phyloP scores from a whole-genome alignment of 176 grass and related monocot genomes.

The bread wheat (Triticum aestivum) region DNA sequence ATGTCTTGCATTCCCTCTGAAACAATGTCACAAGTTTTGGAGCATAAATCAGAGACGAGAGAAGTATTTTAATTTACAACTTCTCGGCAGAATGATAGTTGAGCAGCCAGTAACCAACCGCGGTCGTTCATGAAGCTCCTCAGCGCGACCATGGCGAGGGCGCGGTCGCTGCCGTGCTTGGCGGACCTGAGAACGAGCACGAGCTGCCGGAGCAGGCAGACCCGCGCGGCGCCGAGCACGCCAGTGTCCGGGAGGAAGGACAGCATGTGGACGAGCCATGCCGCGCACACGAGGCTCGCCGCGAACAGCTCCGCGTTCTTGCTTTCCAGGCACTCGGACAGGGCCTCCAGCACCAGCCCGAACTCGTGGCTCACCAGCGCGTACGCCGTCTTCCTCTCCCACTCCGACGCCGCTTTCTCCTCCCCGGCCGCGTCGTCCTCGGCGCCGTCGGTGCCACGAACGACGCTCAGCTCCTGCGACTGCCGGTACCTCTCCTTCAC shows the following conservation, averaged over 20 bases:
- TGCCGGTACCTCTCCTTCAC: conserved; percentile 53
- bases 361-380: conserved; percentile 73
- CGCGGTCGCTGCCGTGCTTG: conserved; percentile 60
- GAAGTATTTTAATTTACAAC: neutral
- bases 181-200: conserved; percentile 59
- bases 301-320: conserved; percentile 55
- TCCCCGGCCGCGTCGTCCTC: conserved; percentile 47
- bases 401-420: conserved; percentile 50
- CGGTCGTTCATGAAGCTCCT: conserved; percentile 74
- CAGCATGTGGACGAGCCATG: conserved; percentile 68
- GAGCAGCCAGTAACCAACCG: neutral
- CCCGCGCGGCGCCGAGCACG: conserved; percentile 54
- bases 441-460: conserved; percentile 23
- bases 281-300: conserved; percentile 56
- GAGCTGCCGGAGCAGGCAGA: conserved; percentile 61
- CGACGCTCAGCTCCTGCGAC: conserved; percentile 36
- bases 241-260: conserved; percentile 68
- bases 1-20: conserved; percentile 70
- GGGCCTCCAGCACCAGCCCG: conserved; percentile 65
- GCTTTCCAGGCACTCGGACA: conserved; percentile 53
- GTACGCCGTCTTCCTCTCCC: conserved; percentile 64
- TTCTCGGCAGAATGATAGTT: neutral
- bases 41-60: neutral
- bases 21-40: neutral
- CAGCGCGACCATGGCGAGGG: conserved; percentile 60